A percentile compares a stretch with the other conserved stretches of the same genome.
These are phyloP conservation scores for Podaxis sp. DNA, from an alignment of 768 basidiomycete genomes.

Conservation along the genomic window DNA sequence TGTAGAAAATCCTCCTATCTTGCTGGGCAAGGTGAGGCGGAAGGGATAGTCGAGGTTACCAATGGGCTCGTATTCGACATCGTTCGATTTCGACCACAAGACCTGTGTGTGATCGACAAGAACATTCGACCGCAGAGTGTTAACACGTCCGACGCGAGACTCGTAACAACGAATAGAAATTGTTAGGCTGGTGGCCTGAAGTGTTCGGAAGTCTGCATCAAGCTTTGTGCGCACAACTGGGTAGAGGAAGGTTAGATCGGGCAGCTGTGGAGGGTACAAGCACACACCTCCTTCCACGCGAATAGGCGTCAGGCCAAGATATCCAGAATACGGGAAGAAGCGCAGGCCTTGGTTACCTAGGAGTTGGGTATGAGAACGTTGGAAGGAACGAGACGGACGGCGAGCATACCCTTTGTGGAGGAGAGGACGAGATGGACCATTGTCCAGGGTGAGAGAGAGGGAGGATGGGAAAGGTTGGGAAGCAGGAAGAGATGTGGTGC, in stretches of 20 bases:
- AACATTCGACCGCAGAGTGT: slow-evolving; percentile 56
- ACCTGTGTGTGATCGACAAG: slow-evolving; percentile 66
- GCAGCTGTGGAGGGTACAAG: slow-evolving; percentile 10
- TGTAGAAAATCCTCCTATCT: slow-evolving; percentile 65
- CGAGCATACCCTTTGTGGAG: slow-evolving; percentile 52
- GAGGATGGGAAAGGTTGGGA: slow-evolving; percentile 29
- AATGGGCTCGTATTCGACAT: slow-evolving; percentile 58
- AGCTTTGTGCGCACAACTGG: slow-evolving; percentile 69
- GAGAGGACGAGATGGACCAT: slow-evolving; percentile 74
- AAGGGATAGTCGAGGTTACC: slow-evolving; percentile 71
- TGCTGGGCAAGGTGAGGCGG: slow-evolving; percentile 64
- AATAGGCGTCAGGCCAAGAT: slow-evolving; percentile 79
- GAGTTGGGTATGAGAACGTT: neutral
- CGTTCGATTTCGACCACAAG: slow-evolving; percentile 67
- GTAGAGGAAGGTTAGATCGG: slow-evolving; percentile 16
- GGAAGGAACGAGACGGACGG: slow-evolving; percentile 12
- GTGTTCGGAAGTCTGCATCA: slow-evolving; percentile 67
- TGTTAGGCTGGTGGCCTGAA: slow-evolving; percentile 65
- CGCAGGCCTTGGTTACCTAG: slow-evolving; percentile 65
- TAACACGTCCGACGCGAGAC: slow-evolving; percentile 63
- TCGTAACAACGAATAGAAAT: slow-evolving; percentile 87
- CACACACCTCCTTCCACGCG: slow-evolving; percentile 72
- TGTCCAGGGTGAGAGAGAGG: slow-evolving; percentile 24
- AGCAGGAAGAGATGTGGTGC: slow-evolving; percentile 27
- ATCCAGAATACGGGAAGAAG: slow-evolving; percentile 75